Evolutionary conservation across 2,329 filamentous ascomycete genomes (phyloP), one percentile per base, ranked within the genome.

Genomic region (Fusarium graminum): DNA sequence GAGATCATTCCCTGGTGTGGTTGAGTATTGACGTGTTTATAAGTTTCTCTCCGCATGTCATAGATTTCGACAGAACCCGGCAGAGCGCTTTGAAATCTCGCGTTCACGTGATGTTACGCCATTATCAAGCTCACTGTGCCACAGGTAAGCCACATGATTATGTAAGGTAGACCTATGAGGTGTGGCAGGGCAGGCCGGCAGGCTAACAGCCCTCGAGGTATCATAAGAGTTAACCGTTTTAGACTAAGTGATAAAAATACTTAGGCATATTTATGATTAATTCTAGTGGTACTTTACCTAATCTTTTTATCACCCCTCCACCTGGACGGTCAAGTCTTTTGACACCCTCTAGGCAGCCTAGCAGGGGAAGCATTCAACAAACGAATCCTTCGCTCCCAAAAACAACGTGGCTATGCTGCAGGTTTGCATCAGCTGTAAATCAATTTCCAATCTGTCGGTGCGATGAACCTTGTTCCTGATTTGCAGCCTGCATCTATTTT

Each of bases 81-180:
- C 22, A 51, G 67, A 67, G 52, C 61, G 69, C 51, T 71, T 72
- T 60, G 53, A 69, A 71, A 71, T 65, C 9, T 12, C 17, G 8
- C 11, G 14, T 8, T 26, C 69, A 71, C 67, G 69, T 71, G 69
- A 69, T 5, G 55, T 62, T 56, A 50, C 63, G 64, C 56, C 46
- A 71, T 71, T 66, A 7, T 13, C 12, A 13, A 45, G 28, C 25
- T 39, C 28, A 39, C 26, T 41, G 22, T 46, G 62, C 62, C 62
- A 62, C 44, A 17, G 19, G 13, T 60, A 1, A 56, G 56, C 62
- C 56, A 65, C 62, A 12, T 9, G 7, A 17, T 53, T 42, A 59
- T 38, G 34, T 46, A 32, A 46, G 14, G 17, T 12, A 29, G 11
- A 1, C 30, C 44, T 50, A 50, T 22, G 22, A 22, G 22, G 22